Percentiles rank a stretch among this genome's conserved stretches.
phyloP scores from a whole-genome alignment of 1,284 basidiomycete genomes.

The Naganishia albida region DNA sequence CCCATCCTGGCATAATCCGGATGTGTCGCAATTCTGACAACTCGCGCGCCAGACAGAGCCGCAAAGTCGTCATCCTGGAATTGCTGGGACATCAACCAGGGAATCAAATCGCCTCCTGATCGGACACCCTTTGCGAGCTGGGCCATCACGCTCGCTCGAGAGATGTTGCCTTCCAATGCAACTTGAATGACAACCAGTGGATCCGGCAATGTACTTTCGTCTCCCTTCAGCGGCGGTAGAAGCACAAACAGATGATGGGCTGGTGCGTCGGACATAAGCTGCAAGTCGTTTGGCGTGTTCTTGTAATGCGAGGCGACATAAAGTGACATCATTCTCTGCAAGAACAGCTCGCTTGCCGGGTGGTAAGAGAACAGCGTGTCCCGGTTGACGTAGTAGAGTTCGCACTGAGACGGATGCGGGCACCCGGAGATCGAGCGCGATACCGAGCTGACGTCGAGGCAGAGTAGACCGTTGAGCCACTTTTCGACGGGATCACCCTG shows the following conservation, averaged over 20 bases:
- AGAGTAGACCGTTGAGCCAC: constrained; percentile 90
- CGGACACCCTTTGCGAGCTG: constrained; percentile 64
- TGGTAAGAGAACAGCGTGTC: constrained; percentile 98
- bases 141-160: constrained; percentile 81
- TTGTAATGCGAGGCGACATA: constrained; percentile 99
- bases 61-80: constrained; percentile 98
- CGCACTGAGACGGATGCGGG: constrained; percentile 90
- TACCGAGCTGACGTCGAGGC: constrained; percentile 84
- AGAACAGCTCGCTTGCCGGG: constrained; percentile 91
- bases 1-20: constrained; percentile 98
- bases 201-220: constrained; percentile 81
- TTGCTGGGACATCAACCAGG: constrained; percentile 87
- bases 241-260: constrained; percentile 96
- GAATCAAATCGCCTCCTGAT: constrained; percentile 90
- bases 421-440: constrained; percentile 70
- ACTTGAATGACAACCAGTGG: constrained; percentile 95
- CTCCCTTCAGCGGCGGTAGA: constrained; percentile 83
- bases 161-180: constrained; percentile 92
- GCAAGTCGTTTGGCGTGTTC: constrained; percentile 97
- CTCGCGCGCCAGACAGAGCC: constrained; percentile 80
- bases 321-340: constrained; percentile 97
- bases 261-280: constrained; percentile 93
- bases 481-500: constrained; percentile 86
- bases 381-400: constrained; percentile 91
- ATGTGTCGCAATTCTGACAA: constrained; percentile 95